Evolutionary conservation across 305 asterid genomes (phyloP), one percentile per base, ranked within the genome.

Genomic region (Fraxinus floribunda): DNA sequence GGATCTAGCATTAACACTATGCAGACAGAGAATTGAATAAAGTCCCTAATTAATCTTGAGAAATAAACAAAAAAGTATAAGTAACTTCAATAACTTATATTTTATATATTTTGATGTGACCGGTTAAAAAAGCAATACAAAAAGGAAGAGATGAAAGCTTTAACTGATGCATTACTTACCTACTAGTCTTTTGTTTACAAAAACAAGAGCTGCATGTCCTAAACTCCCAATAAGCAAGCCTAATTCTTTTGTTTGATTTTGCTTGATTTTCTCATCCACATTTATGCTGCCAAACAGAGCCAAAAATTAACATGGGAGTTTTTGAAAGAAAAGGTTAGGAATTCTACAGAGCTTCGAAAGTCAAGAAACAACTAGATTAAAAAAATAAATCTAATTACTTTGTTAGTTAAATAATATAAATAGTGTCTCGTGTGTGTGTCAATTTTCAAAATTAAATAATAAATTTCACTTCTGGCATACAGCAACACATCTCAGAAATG

Each of bases 201-300:
- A 92, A 81, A 91, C 89, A 49, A 94, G 91, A 82, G 97, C 97
- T 26, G 98, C 97, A 57, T 94, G 97, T 16, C 98, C 98, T 89
- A 91, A 84, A 86, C 98, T 94, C 77, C 86, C 85, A 82, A 91
- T 86, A 35, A 84, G 77, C 84, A 94, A 57, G 78, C 80, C 85
- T 22, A 62, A 88, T 83, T 90, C 91, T 82, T 86, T 84, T 55
- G 87, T 82, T 75, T 85, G 86, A 39, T 87, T 81, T 74, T 87
- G 70, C 80, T 78, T 29, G 41, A 44, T 81, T 29, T 88, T 82
- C 60, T 75, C 84, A 76, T 88, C 85, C 85, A 90, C 84, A 79
- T 84, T 88, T 78, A 92, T 82, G 82, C 98, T 94, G 92, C 82
- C 84, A 81, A 68, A 81, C n/a, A 79, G 32, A 41, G 36, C 49